A percentile compares a stretch with the other conserved stretches of the same genome.
These are phyloP conservation scores for Cochliopodium minus DNA, from an alignment of 208 protist species.

Conservation along the genomic window DNA sequence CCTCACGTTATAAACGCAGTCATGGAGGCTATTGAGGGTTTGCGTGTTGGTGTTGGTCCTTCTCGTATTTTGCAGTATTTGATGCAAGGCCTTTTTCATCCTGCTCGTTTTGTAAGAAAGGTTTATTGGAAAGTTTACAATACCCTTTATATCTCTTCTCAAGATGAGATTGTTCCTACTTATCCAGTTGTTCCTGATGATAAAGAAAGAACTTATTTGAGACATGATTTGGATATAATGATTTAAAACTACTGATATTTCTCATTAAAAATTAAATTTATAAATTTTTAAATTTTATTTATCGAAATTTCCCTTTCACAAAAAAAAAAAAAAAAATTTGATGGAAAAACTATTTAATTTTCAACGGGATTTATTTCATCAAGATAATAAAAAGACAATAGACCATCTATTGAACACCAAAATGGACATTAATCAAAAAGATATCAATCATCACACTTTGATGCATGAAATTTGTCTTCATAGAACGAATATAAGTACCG, in stretches of 20 bases:
- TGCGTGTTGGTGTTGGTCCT: conserved; percentile 76
- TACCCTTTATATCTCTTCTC: conserved; percentile 84
- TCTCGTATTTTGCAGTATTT: conserved; percentile 76
- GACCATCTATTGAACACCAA: too few species aligned
- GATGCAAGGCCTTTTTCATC: conserved; percentile 92
- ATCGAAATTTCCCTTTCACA: too few species aligned
- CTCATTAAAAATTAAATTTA: too few species aligned
- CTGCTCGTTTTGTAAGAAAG: conserved; percentile 87
- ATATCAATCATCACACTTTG: too few species aligned
- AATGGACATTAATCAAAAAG: too few species aligned
- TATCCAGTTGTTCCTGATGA: conserved; percentile 72
- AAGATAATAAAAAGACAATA: too few species aligned
- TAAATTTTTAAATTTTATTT: too few species aligned
- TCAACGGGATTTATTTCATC: too few species aligned
- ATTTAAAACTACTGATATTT: conserved; percentile 16
- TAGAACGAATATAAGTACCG: too few species aligned
- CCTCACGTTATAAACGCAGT: conserved; percentile 89
- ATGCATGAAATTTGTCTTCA: too few species aligned
- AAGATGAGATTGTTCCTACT: conserved; percentile 71
- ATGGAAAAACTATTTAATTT: too few species aligned
- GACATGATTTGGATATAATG: conserved; percentile 21
- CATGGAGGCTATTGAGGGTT: conserved; percentile 88
- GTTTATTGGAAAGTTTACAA: conserved; percentile 99
- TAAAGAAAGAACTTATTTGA: conserved; percentile 24
- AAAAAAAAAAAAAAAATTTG: too few species aligned